Evolutionary conservation across 2,329 filamentous ascomycete species (phyloP), one percentile per base, ranked within the genome.

Genomic region (Colletotrichum godetiae): DNA sequence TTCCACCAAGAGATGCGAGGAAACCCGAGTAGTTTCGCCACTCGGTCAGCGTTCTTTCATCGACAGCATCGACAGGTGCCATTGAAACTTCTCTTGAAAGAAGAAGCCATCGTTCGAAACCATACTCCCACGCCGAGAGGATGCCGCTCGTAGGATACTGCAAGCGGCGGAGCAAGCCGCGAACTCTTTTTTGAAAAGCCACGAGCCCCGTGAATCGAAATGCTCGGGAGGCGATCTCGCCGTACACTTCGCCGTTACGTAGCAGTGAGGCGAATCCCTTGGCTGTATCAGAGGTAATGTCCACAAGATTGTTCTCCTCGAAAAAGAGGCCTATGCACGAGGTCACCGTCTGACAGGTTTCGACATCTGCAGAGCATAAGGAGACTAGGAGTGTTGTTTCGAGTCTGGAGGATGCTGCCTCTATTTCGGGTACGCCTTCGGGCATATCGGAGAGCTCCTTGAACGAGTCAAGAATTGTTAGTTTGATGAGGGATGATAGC

Each of bases 21-120:
- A 93, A 92, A 0, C 92, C 92, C 1, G 91, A 92, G 76, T 91
- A 88, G 75, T 93, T 93, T 49, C 92, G 87, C 92, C 92, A 93
- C 77, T 93, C 90, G 1, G 88, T 86, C 15, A 92, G 81, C 3
- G 85, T 84, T 72, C 82, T 87, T 75, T 92, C 91, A 46, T 91
- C 87, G 22, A 91, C 81, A 8, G 80, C 80, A 27, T 92, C 88
- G 5, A 84, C 77, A 2, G 86, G 79, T 1, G 86, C 84, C n/a
- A 85, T 86, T 19, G 90, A 90, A 11, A 93, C 87, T 65, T 92
- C 89, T 76, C 90, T 91, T 10, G 90, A 92, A 7, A 93, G 82
- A 73, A 88, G 85, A 24, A 91, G 84, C 92, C 92, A 93, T 69
- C 87, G 87, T 35, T 92, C 88, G 76, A 93, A 93, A 1, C 90